Evolutionary conservation across 2,329 filamentous ascomycete species (phyloP).

Genomic region (Diaporthe helianthi): DNA sequence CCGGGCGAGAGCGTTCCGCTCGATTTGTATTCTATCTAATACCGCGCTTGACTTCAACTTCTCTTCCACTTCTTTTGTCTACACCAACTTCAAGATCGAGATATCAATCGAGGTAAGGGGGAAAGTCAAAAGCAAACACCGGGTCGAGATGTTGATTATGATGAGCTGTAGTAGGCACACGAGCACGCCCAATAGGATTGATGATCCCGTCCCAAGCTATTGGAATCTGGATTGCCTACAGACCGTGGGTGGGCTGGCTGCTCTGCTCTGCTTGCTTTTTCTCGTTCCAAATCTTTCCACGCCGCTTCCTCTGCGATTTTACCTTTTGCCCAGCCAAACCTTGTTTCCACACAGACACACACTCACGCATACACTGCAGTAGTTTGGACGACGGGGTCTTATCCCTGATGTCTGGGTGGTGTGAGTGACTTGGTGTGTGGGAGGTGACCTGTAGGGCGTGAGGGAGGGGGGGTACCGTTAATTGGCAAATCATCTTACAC

Average conservation of each 20-base stretch:
- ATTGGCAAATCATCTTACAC: conserved; percentile 34
- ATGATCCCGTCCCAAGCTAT: conserved; percentile 14
- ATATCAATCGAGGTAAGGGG: background rate
- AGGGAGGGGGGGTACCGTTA: background rate
- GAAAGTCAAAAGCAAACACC: too few species aligned
- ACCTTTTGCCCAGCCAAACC: conserved; percentile 19
- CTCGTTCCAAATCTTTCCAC: background rate
- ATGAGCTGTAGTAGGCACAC: background rate
- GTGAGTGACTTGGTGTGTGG: background rate
- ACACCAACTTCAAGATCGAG: background rate
- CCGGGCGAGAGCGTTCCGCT: conserved; percentile 9
- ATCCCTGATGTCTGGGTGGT: background rate
- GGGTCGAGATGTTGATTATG: background rate
- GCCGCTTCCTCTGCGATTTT: background rate
- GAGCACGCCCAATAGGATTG: background rate
- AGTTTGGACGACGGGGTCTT: conserved; percentile 2
- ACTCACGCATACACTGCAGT: conserved; percentile 18
- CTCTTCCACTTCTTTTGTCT: background rate
- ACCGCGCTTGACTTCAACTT: background rate
- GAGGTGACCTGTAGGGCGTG: conserved; percentile 4
- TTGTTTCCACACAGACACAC: conserved; percentile 6
- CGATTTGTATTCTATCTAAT: background rate
- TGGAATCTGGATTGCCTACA: conserved; percentile 17
- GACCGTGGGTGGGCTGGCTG: background rate
- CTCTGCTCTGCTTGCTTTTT: background rate